These are phyloP conservation scores for Fusarium anthophilum DNA, from an alignment of 2,329 filamentous ascomycete species.

Conservation along the genomic window DNA sequence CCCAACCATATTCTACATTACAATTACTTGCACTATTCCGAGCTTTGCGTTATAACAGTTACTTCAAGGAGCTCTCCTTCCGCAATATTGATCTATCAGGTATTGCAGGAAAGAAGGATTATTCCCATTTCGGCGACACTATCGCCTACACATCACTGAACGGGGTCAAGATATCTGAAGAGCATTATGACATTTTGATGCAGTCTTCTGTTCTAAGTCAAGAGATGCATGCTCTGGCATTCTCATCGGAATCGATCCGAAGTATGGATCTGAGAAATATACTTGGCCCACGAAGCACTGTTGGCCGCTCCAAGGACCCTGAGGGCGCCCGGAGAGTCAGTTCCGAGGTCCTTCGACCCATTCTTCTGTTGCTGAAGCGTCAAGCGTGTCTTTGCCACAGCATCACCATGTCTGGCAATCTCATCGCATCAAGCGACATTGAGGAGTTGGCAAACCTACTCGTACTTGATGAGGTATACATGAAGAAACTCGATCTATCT, in stretches of 20 bases:
- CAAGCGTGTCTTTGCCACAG: conserved; percentile 60
- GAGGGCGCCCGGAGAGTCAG: conserved; percentile 42
- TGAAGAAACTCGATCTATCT: conserved; percentile 61
- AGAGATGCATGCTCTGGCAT: conserved; percentile 65
- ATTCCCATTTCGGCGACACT: conserved; percentile 54
- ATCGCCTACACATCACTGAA: conserved; percentile 63
- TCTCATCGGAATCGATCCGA: conserved; percentile 64
- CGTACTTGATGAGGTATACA: conserved; percentile 47
- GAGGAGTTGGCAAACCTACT: conserved; percentile 53
- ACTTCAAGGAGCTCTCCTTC: conserved; percentile 67
- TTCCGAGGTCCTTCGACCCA: conserved; percentile 57
- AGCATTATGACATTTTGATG: conserved; percentile 59
- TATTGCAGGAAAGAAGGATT: conserved; percentile 53
- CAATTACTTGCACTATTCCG: conserved; percentile 67
- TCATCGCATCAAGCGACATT: conserved; percentile 57
- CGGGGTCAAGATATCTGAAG: conserved; percentile 58
- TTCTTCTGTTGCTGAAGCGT: conserved; percentile 60
- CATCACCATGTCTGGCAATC: conserved; percentile 61
- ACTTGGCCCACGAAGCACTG: conserved; percentile 42
- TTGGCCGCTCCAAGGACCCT: conserved; percentile 32
- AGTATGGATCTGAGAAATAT: conserved; percentile 63
- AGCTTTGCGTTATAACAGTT: conserved; percentile 67
- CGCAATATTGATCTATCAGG: conserved; percentile 59
- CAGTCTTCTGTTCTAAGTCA: conserved; percentile 63
- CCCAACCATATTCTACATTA: conserved; percentile 55